Base-by-base conservation (phyloP, 1,284 basidiomycete species). In the Chiua sp. region DNA sequence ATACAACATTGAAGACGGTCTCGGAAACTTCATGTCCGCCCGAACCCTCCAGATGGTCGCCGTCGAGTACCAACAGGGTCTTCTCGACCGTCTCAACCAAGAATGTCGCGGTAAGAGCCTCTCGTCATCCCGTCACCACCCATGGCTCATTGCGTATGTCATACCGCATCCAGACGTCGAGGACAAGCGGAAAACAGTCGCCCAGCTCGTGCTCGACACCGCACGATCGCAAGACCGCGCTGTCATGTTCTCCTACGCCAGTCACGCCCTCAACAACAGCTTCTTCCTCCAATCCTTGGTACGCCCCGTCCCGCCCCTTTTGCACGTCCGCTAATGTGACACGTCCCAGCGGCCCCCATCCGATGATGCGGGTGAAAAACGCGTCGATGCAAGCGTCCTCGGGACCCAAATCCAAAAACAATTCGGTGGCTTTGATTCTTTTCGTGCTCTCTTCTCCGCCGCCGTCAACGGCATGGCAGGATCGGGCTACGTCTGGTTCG, bases 251-350 rank as follows among this genome's bases (percentile, higher is more conserved):
- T 98, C 94, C 78, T 95, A 96, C 71, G 95, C 96, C 4, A 92
- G 91, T 63, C 86, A 94, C 55, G 94, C 97, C 15, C 80, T 98
- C 64, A 99, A 99, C 80, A 98, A 98, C 76, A 90, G 88, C 69
- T 99, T 95, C 83, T 99, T 98, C 83, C 84, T 99, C 32, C 86
- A 92, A 68, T 83, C 82, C 59, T 80, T 99, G 50, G 93, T 96
- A 75, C 62, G 93, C 85, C 48, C 47, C 54, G 39, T 54, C 49
- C 42, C 55, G 35, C 22, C 8, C 13, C 4, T 28, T 20, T 6
- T 16, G 15, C 51, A 3, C 49, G 44, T 20, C 23, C 26, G 12
- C 49, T 51, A 33, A 57, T 35, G 11, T 16, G 59, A 32, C 37
- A 58, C 37, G 51, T 26, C 53, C 22, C 67, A 89, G 85, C 81